A percentile compares a stretch with the other conserved stretches of the same genome.
These are phyloP conservation scores for Clavariopsis aquatica DNA, from an alignment of 495 filamentous ascomycete species.

Conservation along the genomic window DNA sequence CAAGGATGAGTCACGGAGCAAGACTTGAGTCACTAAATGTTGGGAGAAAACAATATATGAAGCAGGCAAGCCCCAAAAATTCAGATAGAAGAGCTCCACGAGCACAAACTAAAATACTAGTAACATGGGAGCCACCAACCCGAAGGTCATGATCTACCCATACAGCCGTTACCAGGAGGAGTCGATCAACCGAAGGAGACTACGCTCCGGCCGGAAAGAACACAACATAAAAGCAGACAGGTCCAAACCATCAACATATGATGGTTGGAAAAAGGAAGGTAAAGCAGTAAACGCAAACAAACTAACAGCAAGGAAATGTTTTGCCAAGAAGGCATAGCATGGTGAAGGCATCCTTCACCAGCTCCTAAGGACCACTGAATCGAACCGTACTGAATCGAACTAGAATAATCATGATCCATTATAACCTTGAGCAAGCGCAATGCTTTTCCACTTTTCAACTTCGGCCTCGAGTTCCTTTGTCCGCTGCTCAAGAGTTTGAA, in stretches of 20 bases:
- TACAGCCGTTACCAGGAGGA: constrained; percentile 37
- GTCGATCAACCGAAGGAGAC: constrained; percentile 43
- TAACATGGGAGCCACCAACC: background rate
- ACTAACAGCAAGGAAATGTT: constrained; percentile 27
- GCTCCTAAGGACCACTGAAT: constrained; percentile 24
- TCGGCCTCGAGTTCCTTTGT: constrained; percentile 56
- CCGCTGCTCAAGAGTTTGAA: constrained; percentile 60
- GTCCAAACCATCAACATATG: background rate
- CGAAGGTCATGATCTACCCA: background rate
- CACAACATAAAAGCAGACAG: constrained; percentile 24
- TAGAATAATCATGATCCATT: constrained; percentile 22
- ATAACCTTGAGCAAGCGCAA: constrained; percentile 33
- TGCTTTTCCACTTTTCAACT: constrained; percentile 52
- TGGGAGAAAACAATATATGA: constrained; percentile 14
- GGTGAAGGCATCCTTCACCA: constrained; percentile 31
- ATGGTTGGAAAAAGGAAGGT: constrained; percentile 6
- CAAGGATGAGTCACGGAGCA: constrained; percentile 16
- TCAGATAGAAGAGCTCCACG: background rate
- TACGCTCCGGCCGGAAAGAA: constrained; percentile 42
- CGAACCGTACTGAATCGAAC: constrained; percentile 10
- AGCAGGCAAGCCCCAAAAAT: background rate
- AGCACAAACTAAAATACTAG: background rate
- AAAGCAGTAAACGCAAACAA: constrained; percentile 2
- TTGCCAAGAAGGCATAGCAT: constrained; percentile 11
- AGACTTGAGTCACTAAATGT: constrained; percentile 12